Conservation (phyloP, 139 green algal species). For the Chlamydomonas applanata region DNA sequence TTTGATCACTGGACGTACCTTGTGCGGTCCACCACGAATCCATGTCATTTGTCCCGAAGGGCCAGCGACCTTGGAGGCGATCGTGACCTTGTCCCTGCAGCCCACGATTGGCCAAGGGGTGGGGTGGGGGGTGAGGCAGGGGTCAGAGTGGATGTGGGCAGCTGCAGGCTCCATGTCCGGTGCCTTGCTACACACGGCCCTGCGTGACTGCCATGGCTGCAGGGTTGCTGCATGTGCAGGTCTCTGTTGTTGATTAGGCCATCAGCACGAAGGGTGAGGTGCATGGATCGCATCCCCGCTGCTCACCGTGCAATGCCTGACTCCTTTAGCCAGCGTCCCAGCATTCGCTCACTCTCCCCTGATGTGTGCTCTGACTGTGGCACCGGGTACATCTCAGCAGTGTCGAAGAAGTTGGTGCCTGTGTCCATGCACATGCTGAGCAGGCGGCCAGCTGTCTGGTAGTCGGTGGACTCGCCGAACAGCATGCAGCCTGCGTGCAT, state of each 20-base stretch:
- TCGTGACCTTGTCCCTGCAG: slow-evolving; percentile 49
- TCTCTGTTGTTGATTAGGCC: neutral
- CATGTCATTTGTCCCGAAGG: slow-evolving; percentile 82
- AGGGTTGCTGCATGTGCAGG: neutral
- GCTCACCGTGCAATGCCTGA: neutral
- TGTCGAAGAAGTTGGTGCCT: slow-evolving; percentile 87
- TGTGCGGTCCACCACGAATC: slow-evolving; percentile 71
- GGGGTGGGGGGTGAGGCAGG: neutral
- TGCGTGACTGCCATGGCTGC: no score
- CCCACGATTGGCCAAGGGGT: neutral
- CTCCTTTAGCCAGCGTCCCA: slow-evolving; percentile 46
- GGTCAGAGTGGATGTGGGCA: neutral
- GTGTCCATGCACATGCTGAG: slow-evolving; percentile 58
- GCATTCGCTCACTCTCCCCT: slow-evolving; percentile 58
- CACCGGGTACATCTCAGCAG: slow-evolving; percentile 94
- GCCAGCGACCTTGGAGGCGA: slow-evolving; percentile 80
- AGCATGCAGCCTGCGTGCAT: slow-evolving; percentile 86
- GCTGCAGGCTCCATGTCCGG: neutral
- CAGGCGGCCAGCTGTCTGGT: slow-evolving; percentile 34
- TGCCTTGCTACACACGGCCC: neutral
- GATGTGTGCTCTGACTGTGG: slow-evolving; percentile 51
- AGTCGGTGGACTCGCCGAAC: slow-evolving; percentile 72
- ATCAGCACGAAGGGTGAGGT: neutral
- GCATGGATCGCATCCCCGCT: no score
- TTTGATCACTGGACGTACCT: neutral